These are phyloP conservation scores for Fusarium stilboides DNA, from an alignment of 2,329 filamentous ascomycete genomes.

Conservation along the genomic window DNA sequence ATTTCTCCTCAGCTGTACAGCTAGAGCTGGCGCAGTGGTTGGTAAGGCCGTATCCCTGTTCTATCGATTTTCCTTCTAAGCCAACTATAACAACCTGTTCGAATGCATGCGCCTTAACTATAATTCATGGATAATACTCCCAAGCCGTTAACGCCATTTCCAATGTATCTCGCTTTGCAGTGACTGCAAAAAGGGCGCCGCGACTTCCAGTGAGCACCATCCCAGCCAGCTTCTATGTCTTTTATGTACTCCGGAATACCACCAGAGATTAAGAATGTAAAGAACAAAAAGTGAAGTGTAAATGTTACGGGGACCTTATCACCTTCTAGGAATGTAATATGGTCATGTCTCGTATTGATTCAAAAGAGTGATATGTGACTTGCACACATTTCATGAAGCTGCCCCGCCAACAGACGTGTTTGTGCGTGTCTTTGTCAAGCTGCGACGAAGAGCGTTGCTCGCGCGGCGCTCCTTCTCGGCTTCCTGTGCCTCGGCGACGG, in stretches of 20 bases:
- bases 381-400: neutral
- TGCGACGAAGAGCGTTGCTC: constrained; percentile 43
- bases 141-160: constrained; percentile 13
- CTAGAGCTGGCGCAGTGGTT: neutral
- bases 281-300: neutral
- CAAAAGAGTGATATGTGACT: neutral
- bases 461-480: constrained; percentile 47
- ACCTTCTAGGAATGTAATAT: neutral
- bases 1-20: too few relatives aligned
- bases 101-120: neutral
- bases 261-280: neutral
- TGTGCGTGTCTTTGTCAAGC: constrained; percentile 35
- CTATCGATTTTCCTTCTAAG: neutral
- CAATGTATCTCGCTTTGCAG: neutral
- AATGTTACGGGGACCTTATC: neutral
- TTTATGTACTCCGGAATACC: neutral
- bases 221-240: neutral
- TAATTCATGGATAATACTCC: constrained; percentile 8
- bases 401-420: neutral
- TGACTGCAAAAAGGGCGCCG: neutral
- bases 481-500: constrained; percentile 44
- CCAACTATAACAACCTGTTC: neutral
- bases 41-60: neutral
- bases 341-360: constrained; percentile 1
- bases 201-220: neutral